Evolutionary conservation across 345 rosid genomes (phyloP), one percentile per base, ranked within the genome.

Genomic region (Lumnitzera littorea): DNA sequence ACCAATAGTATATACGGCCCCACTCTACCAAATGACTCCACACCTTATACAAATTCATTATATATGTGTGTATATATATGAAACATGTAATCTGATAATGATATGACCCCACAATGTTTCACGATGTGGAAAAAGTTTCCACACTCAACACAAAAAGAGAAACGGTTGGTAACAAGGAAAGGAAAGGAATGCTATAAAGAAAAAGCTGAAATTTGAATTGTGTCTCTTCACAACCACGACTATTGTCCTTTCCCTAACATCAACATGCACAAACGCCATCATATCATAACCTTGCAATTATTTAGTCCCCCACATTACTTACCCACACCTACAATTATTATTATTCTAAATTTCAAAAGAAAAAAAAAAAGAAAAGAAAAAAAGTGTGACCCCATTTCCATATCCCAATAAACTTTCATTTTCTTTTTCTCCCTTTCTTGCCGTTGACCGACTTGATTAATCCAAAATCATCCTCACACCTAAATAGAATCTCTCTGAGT

Each of bases 191-290:
- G 62, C 12, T 20, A 67, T 55, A 73, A 61, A 66, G 74, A 56
- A 73, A 85, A 76, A 79, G 76, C 76, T 66, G 76, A 75, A 73
- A 62, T 84, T 84, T 84, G 84, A 84, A 80, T 77, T 76, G 62
- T 76, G 76, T 59, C 65, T 62, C 49, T 27, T 20, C 77, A 20
- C 20, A 20, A 50, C 46, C 36, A 15, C 27, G 7, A 36, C 43
- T 7, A 36, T 36, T 36, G 43, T 12, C 43, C 51, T 5, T 43
- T 25, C 53, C 29, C 24, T 25, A 23, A 48, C 51, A 49, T 12
- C 17, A 15, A 25, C 36, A 13, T 46, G 58, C 64, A 50, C 36
- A 52, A 54, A 25, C 51, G 46, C 31, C 56, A 62, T 62, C 66
- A 62, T 62, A 62, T 54, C 66, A 24, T 62, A 53, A 23, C 66